phyloP scores from a whole-genome alignment of 345 rosid genomes.

The Pugionium dolabratum region DNA sequence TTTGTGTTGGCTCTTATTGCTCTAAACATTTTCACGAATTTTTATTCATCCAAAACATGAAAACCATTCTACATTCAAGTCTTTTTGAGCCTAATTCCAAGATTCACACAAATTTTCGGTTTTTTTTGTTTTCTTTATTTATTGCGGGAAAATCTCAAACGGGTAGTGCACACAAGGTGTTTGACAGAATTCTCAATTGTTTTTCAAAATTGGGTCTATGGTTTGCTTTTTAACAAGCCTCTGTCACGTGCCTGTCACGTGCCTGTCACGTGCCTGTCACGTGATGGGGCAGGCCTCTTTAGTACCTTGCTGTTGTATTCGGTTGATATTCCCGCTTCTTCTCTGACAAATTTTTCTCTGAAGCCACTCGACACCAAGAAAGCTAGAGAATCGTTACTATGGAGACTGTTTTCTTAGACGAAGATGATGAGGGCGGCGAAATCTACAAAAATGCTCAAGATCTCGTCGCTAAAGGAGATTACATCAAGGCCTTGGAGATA shows the following conservation, averaged over 20 bases:
- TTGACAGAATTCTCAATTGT: slow-evolving; percentile 11
- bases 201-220: not conserved
- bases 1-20: too few species aligned
- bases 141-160: not conserved
- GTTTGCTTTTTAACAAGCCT: not conserved
- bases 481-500: slow-evolving; percentile 17
- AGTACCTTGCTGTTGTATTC: not conserved
- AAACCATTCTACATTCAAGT: not conserved
- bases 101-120: not conserved
- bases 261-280: slow-evolving; percentile 29
- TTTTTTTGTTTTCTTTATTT: not conserved
- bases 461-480: not conserved
- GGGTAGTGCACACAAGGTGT: slow-evolving; percentile 22
- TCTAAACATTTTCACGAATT: not conserved
- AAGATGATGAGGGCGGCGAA: not conserved
- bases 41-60: not conserved
- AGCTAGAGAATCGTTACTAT: not conserved
- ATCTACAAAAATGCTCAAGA: not conserved
- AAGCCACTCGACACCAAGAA: slow-evolving; percentile 7
- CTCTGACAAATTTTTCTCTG: not conserved
- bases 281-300: not conserved
- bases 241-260: slow-evolving; percentile 29
- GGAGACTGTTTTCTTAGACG: not conserved
- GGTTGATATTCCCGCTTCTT: slow-evolving; percentile 15
- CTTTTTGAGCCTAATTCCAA: not conserved